Percentiles rank a stretch among this genome's conserved stretches.
These are phyloP conservation scores for Limnomonas spitsbergensis DNA, from an alignment of 139 green algal genomes.

Conservation along the genomic window DNA sequence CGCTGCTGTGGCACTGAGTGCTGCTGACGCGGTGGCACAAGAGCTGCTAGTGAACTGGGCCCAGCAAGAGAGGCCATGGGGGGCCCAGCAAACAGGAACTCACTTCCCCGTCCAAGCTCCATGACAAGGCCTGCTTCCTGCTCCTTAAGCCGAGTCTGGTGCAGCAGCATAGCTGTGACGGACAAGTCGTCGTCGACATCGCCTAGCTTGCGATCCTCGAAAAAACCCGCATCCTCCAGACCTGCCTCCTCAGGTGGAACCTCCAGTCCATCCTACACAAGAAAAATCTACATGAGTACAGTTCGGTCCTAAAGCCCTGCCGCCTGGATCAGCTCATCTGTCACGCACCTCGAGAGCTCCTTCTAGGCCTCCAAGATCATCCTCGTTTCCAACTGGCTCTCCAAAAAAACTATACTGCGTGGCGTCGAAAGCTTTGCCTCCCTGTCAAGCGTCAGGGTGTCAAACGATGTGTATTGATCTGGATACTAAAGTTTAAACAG, in stretches of 20 bases:
- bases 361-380: not conserved
- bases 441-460: not conserved
- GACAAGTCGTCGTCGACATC: constrained; percentile 23
- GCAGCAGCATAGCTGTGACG: not conserved
- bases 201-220: constrained; percentile 6
- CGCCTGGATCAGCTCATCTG: not conserved
- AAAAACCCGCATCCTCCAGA: not conserved
- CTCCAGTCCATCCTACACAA: constrained; percentile 68
- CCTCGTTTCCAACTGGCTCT: constrained; percentile 23
- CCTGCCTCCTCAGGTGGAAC: constrained; percentile 60
- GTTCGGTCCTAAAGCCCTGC: too few species aligned
- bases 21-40: too few species aligned
- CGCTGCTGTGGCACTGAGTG: too few species aligned
- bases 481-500: too few species aligned
- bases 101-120: too few species aligned
- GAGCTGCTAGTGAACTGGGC: too few species aligned
- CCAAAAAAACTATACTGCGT: constrained; percentile 72
- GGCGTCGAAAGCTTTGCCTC: constrained; percentile 38
- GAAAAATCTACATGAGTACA: not conserved
- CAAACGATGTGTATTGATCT: too few species aligned
- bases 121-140: not conserved
- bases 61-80: too few species aligned
- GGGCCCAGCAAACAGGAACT: too few species aligned
- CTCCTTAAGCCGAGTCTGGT: not conserved
- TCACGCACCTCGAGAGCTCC: constrained; percentile 38